Evolutionary conservation across 164 flowering plant genomes (phyloP).

Genomic region (Chloranthus sessilifolius): DNA sequence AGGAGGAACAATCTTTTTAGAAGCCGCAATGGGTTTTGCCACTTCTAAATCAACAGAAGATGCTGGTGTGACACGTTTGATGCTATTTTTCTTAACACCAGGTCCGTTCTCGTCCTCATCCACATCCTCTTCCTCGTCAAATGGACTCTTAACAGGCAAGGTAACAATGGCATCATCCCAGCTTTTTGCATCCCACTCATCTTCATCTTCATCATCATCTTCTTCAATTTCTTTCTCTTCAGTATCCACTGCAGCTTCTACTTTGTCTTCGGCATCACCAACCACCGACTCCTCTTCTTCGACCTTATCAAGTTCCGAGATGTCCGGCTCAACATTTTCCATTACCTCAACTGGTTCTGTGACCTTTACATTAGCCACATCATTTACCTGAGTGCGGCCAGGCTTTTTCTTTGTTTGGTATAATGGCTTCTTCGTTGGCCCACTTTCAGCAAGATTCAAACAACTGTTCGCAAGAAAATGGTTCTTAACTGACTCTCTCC

Average conservation of each 20-base stretch:
- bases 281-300: constrained; percentile 37
- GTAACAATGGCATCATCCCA: constrained; percentile 82
- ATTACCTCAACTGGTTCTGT: constrained; percentile 30
- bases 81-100: constrained; percentile 41
- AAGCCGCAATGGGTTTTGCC: constrained; percentile 17
- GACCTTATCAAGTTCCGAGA: constrained; percentile 38
- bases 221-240: constrained; percentile 49
- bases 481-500: constrained; percentile 71
- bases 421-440: constrained; percentile 54
- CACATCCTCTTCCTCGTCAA: constrained; percentile 86
- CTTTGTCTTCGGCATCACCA: constrained; percentile 30
- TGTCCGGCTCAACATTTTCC: constrained; percentile 23
- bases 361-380: constrained; percentile 24
- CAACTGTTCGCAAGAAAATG: constrained; percentile 66
- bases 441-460: constrained; percentile 37
- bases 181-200: constrained; percentile 98
- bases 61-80: constrained; percentile 23
- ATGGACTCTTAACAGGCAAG: constrained; percentile 58
- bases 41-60: constrained; percentile 21
- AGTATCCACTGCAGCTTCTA: constrained; percentile 27
- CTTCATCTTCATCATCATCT: constrained; percentile 64
- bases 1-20: constrained; percentile 20
- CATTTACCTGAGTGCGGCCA: constrained; percentile 40
- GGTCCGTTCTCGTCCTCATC: constrained; percentile 44
- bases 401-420: constrained; percentile 76